These are phyloP conservation scores for Pseudohalonectria lignicola DNA, from an alignment of 2,329 filamentous ascomycete genomes.

Conservation along the genomic window DNA sequence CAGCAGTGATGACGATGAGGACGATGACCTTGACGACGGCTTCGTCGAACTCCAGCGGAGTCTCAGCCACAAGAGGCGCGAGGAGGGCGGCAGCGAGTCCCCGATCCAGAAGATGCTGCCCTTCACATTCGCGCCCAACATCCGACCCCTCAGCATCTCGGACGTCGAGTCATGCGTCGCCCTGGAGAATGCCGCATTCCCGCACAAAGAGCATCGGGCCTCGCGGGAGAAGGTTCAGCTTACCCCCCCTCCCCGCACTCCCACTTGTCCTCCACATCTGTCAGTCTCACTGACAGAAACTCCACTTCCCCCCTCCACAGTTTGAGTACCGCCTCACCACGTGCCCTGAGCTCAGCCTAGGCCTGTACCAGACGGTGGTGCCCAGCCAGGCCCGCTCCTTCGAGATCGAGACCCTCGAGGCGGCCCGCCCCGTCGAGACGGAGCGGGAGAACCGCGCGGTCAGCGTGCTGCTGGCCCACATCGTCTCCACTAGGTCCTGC, in stretches of 20 bases:
- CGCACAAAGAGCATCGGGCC: conserved; percentile 35
- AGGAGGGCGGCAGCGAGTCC: conserved; percentile 14
- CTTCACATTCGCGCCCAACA: conserved; percentile 59
- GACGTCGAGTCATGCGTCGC: conserved; percentile 50
- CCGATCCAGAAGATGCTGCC: conserved; percentile 31
- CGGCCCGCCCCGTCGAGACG: conserved; percentile 48
- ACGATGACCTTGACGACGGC: conserved; percentile 18
- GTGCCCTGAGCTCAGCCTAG: conserved; percentile 68
- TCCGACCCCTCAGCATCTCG: conserved; percentile 58
- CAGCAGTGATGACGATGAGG: conserved; percentile 14
- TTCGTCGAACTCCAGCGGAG: conserved; percentile 23
- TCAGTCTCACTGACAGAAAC: no score
- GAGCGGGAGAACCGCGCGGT: conserved; percentile 41
- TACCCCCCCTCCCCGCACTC: not conserved
- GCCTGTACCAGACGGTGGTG: conserved; percentile 61
- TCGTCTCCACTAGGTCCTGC: conserved; percentile 62
- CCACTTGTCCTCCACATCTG: not conserved
- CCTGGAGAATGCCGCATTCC: conserved; percentile 44
- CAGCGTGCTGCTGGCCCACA: conserved; percentile 62
- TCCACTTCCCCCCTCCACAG: conserved; percentile 28
- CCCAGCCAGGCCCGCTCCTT: conserved; percentile 33
- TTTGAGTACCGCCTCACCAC: conserved; percentile 64
- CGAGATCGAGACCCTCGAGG: conserved; percentile 39
- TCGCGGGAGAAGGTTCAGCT: conserved; percentile 41
- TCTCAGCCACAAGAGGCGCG: conserved; percentile 26